Base-by-base conservation (phyloP, 108 stramenopile genomes). In the Skeletonema tropicum region DNA sequence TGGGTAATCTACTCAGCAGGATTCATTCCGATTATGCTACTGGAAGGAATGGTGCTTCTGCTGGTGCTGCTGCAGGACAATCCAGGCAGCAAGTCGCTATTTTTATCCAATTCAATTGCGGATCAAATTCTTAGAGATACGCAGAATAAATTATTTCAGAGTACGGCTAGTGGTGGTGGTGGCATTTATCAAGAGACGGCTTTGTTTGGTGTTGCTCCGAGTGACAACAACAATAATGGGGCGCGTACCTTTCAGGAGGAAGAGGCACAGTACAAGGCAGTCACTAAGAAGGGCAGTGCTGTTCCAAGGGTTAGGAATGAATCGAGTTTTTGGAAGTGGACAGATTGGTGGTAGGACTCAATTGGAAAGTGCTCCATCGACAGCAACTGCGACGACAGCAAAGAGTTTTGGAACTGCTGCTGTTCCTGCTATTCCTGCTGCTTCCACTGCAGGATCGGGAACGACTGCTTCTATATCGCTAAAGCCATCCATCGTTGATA, bases 281-380 rank as follows among this genome's bases (percentile, higher is more conserved):
- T 60, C 13, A 60, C 21, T 29, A 60, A 21, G 13, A 45, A 45
- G 15, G 42, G 42, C 15, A n/a, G 13, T 7, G 3, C 29, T 25
- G 61, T 38, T 19, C 79, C 71, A 4, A 60, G 67, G 36, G 66
- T 80, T 48, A 61, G 73, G 68, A 80, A 80, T 80, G 79, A 73
- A 63, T 46, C 72, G 79, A 14, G 57, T 80, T 8, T 64, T 70
- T 5, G 79, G 79, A 35, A 74, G 32, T 38, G 68, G 68, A 45
- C 79, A 80, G 73, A 68, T 72, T 29, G 79, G 79, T 31, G 73
- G 73, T 32, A 32, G 74, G 57, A 6, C 36, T 38, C 61, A 33
- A 19, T 33, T 32, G 61, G 39, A 19, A 19, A 38, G 9, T 38
- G 61, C 31, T 33, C 35, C 35, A 2, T 36, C 61, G 33, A 38